Conservation (phyloP, 192 early-diverging fungal species). For the Dissophora ornata region DNA sequence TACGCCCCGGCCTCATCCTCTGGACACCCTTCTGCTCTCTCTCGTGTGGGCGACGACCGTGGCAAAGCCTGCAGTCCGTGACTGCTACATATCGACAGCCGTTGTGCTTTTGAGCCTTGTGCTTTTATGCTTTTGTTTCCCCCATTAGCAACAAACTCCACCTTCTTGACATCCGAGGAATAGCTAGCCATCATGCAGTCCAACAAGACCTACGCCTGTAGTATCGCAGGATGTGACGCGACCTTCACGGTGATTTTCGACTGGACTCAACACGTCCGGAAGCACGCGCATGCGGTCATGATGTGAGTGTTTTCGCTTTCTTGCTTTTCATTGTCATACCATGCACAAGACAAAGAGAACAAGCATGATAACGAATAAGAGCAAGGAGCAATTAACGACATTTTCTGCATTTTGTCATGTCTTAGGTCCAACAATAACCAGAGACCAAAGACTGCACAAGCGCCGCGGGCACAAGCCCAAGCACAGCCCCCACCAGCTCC, state of each 20-base stretch:
- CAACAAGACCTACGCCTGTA: not conserved
- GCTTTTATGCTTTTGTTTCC: not conserved
- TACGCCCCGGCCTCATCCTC: no score
- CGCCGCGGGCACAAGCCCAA: no score
- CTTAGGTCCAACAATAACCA: no score
- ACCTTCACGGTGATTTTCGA: constrained; percentile 20
- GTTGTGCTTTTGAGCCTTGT: not conserved
- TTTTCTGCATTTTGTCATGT: no score
- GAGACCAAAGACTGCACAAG: not conserved
- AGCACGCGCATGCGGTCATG: no score
- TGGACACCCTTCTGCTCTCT: no score
- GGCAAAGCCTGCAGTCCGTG: not conserved
- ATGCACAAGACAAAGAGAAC: not conserved
- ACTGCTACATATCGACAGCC: not conserved
- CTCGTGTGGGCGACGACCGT: no score
- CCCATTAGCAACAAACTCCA: not conserved
- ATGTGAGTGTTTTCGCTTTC: no score
- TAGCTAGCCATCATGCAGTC: no score
- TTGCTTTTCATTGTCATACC: not conserved
- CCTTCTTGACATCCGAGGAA: not conserved
- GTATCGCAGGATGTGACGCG: constrained; percentile 3
- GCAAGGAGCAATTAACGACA: no score
- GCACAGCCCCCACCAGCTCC: not conserved
- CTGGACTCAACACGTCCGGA: constrained; percentile 27
- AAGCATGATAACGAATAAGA: not conserved